These are phyloP conservation scores for Niveomyces coronatus DNA, from an alignment of 2,329 filamentous ascomycete species.

Conservation along the genomic window DNA sequence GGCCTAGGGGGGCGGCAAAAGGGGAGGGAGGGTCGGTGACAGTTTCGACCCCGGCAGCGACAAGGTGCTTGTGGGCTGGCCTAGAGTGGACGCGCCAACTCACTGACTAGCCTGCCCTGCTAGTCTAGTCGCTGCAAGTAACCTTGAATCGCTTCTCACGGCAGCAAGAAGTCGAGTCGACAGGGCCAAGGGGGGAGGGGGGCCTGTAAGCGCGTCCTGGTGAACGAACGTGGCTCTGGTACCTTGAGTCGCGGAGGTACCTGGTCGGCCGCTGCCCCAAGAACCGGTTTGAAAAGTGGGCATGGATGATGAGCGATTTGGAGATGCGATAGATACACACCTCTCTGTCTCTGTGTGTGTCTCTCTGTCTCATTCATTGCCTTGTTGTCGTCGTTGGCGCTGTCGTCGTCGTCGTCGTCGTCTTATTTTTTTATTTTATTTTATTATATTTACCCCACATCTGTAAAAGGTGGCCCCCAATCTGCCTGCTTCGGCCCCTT, in stretches of 20 bases:
- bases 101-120: not conserved
- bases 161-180: no score
- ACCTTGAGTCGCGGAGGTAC: not conserved
- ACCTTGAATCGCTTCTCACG: no score
- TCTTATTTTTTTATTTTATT: slow-evolving; percentile 1
- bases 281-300: not conserved
- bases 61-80: not conserved
- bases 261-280: not conserved
- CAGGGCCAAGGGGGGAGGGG: no score
- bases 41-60: slow-evolving; percentile 1
- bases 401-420: no score
- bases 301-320: not conserved
- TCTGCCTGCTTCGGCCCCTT: slow-evolving; percentile 3
- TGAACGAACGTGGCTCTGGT: not conserved
- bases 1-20: no score
- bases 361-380: no score
- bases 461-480: slow-evolving; percentile 7
- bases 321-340: slow-evolving; percentile 3
- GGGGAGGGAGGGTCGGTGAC: slow-evolving; percentile 3
- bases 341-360: no score
- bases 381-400: no score
- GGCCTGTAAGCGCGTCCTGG: not conserved
- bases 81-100: not conserved
- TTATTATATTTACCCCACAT: slow-evolving; percentile 8
- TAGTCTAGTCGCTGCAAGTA: no score